phyloP scores from a whole-genome alignment of 768 basidiomycete genomes.

The Tephrocybe sp. region DNA sequence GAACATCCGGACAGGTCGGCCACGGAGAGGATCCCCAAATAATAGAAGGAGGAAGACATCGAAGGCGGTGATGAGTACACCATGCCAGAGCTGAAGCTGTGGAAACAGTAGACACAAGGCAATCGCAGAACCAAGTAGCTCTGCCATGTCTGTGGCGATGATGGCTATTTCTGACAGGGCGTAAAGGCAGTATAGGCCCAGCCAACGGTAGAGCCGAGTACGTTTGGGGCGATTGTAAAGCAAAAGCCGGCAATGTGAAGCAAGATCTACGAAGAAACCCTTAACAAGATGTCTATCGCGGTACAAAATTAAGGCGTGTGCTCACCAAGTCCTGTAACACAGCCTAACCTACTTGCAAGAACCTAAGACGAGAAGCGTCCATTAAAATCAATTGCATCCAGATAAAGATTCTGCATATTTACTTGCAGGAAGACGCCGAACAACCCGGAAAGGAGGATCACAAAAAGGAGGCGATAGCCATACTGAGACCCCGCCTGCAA shows the following conservation, averaged over 20 bases:
- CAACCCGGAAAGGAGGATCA: constrained; percentile 79
- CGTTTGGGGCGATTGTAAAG: constrained; percentile 65
- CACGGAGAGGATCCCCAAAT: constrained; percentile 67
- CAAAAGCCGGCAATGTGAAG: constrained; percentile 60
- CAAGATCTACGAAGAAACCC: constrained; percentile 40
- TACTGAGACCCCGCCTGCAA: constrained; percentile 82
- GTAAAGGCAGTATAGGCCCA: constrained; percentile 66
- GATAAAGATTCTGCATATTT: constrained; percentile 9
- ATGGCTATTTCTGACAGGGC: constrained; percentile 67
- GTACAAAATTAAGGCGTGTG: no score
- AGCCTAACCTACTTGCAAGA: constrained; percentile 78
- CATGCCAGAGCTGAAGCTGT: constrained; percentile 64
- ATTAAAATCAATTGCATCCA: not conserved
- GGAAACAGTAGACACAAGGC: constrained; percentile 78
- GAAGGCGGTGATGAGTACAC: constrained; percentile 64
- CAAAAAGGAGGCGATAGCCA: constrained; percentile 85
- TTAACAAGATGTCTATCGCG: not conserved
- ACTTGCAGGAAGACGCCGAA: constrained; percentile 86
- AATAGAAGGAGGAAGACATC: constrained; percentile 75
- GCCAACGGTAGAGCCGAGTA: constrained; percentile 55
- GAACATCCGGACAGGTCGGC: constrained; percentile 66
- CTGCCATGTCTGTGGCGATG: constrained; percentile 77
- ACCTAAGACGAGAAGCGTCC: constrained; percentile 46
- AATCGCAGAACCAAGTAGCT: constrained; percentile 80
- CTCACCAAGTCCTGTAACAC: constrained; percentile 80